Evolutionary conservation across 2,329 filamentous ascomycete species (phyloP).

Genomic region (Thelonectria discophora): DNA sequence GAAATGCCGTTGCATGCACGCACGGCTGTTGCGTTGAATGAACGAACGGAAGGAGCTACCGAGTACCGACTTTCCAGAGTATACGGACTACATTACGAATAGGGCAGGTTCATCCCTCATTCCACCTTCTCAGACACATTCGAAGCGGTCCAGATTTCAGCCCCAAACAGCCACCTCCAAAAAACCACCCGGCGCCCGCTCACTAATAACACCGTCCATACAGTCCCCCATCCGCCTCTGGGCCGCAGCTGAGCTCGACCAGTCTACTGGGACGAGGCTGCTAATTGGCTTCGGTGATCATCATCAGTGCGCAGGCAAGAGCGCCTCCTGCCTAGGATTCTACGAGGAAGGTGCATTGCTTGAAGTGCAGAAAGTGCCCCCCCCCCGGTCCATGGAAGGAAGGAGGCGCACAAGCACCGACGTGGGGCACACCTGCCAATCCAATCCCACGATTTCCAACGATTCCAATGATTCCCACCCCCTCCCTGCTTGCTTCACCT

Average conservation of each 20-base stretch:
- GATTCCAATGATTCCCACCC: too few relatives aligned
- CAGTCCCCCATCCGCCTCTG: background rate
- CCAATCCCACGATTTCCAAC: background rate
- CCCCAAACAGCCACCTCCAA: background rate
- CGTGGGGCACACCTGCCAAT: background rate
- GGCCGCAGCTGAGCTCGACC: too few relatives aligned
- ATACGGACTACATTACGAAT: too few relatives aligned
- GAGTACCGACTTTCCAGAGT: too few relatives aligned
- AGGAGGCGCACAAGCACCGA: background rate
- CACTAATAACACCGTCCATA: background rate
- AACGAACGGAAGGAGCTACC: too few relatives aligned
- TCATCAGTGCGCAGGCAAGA: background rate
- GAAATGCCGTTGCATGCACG: background rate
- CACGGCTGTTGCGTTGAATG: too few relatives aligned
- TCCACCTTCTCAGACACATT: too few relatives aligned
- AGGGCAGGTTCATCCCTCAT: background rate
- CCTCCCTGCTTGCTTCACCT: background rate
- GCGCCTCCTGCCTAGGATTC: too few relatives aligned
- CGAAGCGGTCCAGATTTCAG: conserved; percentile 1
- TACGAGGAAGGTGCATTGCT: too few relatives aligned
- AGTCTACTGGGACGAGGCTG: background rate
- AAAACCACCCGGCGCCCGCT: background rate
- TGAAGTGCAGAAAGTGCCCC: too few relatives aligned
- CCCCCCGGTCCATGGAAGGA: background rate
- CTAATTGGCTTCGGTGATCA: background rate